These are phyloP conservation scores for Leptodermis oblonga DNA, from an alignment of 257 asterid species.

Conservation along the genomic window DNA sequence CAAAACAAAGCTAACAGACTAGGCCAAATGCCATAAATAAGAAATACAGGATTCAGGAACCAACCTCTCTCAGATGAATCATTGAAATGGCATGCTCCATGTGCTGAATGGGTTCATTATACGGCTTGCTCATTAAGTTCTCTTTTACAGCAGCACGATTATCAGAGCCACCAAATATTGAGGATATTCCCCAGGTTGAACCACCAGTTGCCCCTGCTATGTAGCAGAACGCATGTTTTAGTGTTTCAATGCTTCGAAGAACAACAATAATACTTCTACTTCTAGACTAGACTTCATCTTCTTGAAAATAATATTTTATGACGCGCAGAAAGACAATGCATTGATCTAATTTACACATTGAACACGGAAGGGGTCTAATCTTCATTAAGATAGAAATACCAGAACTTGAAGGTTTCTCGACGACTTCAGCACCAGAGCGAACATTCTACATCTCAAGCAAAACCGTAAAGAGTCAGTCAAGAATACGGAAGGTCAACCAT, in stretches of 20 bases:
- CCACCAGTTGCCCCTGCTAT: conserved; percentile 47
- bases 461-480: conserved; percentile 15
- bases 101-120: conserved; percentile 49
- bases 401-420: conserved; percentile 50
- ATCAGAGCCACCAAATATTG: conserved; percentile 75
- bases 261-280: conserved; percentile 1
- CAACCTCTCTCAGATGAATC: conserved; percentile 82
- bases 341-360: neutral
- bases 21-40: neutral
- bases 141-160: conserved; percentile 58
- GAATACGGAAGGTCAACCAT: conserved; percentile 8
- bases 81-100: conserved; percentile 53
- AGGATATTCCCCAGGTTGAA: conserved; percentile 91
- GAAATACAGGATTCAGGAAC: conserved; percentile 3
- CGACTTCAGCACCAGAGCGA: conserved; percentile 56
- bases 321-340: neutral
- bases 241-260: neutral
- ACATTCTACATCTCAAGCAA: conserved; percentile 45
- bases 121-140: conserved; percentile 44
- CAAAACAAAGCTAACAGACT: neutral
- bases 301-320: neutral
- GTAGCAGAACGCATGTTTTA: conserved; percentile 10
- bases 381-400: conserved; percentile 38
- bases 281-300: too few relatives aligned
- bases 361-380: neutral